Base-by-base conservation (phyloP, 2,329 filamentous ascomycete species). In the Stenocarpella maydis region DNA sequence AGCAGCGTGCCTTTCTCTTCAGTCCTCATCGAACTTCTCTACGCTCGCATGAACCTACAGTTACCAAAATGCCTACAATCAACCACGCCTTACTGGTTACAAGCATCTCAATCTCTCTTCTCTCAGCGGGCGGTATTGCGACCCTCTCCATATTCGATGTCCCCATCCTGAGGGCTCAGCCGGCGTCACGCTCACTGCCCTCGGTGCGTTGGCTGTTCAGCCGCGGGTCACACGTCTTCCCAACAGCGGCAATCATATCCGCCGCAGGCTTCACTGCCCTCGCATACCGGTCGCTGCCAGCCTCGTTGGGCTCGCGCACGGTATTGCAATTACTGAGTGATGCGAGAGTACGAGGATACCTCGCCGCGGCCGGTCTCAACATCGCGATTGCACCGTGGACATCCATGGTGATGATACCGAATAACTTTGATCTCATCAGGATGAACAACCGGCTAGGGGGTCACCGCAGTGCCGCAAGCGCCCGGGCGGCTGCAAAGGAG, bases 161-260 rank as follows among this genome's bases (percentile, higher is more conserved):
- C 8, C 77, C 77, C 15, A 65, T 75, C 14, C 69, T 80, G 14
- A 71, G 73, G 70, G 77, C 78, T 1, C 78, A 79, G 58, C 78
- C 77, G 21, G 77, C 77, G n/a, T 79, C 78, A 1, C 78, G 77
- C 63, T 78, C 79, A 2, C 75, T 80, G 1, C 78, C 79, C n/a
- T 71, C 74, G 49, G 75, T 71, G 3, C 76, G 77, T 50, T 80
- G 78, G 78, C 76, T 80, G 39, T 80, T 80, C 72, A 78, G 75
- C 43, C 76, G 78, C 0, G 79, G 78, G 63, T 80, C 77, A 8
- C 79, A 80, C 71, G 71, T 77, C 39, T 79, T 80, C 69, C 78
- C 78, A 9, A 68, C 61, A 21, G 71, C 74, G 66, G 76, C 76
- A 6, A 34, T 77, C n/a, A 14, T 76, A 61, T 76, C 78, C 0